A percentile compares a stretch with the other conserved stretches of the same genome.
Conservation (phyloP, 257 asterid genomes). For the Petrea volubilis region DNA sequence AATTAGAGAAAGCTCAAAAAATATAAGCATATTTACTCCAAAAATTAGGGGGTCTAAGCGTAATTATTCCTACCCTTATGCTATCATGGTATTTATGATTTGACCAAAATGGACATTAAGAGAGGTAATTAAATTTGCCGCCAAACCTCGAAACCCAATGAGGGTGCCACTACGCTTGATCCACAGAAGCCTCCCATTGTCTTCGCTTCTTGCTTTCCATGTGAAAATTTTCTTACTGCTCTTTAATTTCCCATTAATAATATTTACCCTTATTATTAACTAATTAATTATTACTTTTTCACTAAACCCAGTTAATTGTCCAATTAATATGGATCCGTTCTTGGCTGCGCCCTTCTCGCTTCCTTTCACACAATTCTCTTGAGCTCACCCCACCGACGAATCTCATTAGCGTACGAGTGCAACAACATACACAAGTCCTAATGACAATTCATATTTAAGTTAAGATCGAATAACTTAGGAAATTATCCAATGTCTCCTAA, state of each 20-base stretch:
- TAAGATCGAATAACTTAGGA: not conserved
- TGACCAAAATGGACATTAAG: slow-evolving; percentile 5
- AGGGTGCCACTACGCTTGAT: slow-evolving; percentile 10
- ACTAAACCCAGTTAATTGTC: slow-evolving; percentile 9
- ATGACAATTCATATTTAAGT: not conserved
- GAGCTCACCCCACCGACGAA: slow-evolving; percentile 47
- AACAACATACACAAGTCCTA: slow-evolving; percentile 1
- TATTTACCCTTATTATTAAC: not conserved
- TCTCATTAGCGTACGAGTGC: not conserved
- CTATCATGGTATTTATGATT: too few species aligned
- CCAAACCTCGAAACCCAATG: slow-evolving; percentile 20
- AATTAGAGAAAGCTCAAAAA: too few species aligned
- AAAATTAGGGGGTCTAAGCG: too few species aligned
- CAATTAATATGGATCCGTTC: slow-evolving; percentile 64
- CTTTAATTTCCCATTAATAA: not conserved
- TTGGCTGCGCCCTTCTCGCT: slow-evolving; percentile 66
- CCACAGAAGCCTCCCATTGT: slow-evolving; percentile 34
- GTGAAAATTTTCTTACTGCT: slow-evolving; percentile 11
- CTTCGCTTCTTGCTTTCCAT: slow-evolving; percentile 28
- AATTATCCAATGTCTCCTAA: not conserved
- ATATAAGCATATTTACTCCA: too few species aligned
- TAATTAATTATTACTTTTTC: too few species aligned
- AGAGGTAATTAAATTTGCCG: slow-evolving; percentile 16
- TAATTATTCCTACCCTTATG: too few species aligned
- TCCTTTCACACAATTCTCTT: not conserved